Evolutionary conservation across 768 basidiomycete genomes (phyloP), one percentile per base, ranked within the genome.

Genomic region (Daedaleopsis sinensis): DNA sequence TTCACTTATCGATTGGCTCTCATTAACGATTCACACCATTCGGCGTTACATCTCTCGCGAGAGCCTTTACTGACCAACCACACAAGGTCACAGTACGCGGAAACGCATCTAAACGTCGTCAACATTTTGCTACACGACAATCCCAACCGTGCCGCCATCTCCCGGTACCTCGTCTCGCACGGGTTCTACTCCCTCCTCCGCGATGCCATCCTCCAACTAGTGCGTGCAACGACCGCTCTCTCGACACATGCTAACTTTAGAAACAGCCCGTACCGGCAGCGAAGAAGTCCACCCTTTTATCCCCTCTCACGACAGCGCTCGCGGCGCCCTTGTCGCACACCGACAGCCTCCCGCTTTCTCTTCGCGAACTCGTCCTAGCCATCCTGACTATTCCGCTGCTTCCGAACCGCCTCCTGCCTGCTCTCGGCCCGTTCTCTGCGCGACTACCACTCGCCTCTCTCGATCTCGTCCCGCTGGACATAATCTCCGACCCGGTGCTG

Each of bases 371-470:
- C 32, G 65, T 91, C 55, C 69, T 77, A 16, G 73, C 77, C 61
- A 84, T 96, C 57, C 78, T 96, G 59, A 82, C 88, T 1, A 78
- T 96, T 47, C 90, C 91, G 0, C 76, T 93, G 0, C 80, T 98
- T 0, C 93, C 93, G 1, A 89, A 91, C 72, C 89, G 86, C 9
- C 77, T 90, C 49, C 77, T 87, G 21, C 72, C 76, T 0, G 80
- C 84, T 21, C 81, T 96, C 38, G 84, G 86, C 4, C 74, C 80
- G 23, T 77, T 98, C 43, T 86, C 89, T 16, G 78, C 85, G 16
- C 77, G 80, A 11, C 77, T 96, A 13, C 92, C 93, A 1, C 77
- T 87, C 19, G 71, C 75, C 13, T 73, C 75, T 12, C 57, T 82
- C 23, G 66, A 74, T 58, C 61, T 72, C 19, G 59, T 81, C 55